Percentiles rank a stretch among this genome's conserved stretches.
phyloP scores from a whole-genome alignment of 2,329 filamentous ascomycete genomes.

The Botrytis fragariae region DNA sequence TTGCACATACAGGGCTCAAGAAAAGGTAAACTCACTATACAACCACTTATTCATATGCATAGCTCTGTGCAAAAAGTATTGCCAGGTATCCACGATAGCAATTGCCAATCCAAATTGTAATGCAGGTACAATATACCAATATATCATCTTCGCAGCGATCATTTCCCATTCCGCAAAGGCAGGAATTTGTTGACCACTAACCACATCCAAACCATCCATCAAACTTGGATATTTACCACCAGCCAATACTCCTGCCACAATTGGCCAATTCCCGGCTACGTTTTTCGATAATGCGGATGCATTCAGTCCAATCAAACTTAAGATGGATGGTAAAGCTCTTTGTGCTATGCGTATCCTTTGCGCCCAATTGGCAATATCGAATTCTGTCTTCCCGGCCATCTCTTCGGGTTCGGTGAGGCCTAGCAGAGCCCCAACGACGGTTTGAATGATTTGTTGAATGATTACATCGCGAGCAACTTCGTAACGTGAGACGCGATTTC shows the following conservation, averaged over 20 bases:
- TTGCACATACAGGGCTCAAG: neutral
- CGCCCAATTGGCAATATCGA: constrained; percentile 89
- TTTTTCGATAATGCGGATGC: constrained; percentile 72
- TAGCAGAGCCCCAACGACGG: constrained; percentile 64
- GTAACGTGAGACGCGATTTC: constrained; percentile 85
- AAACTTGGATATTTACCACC: constrained; percentile 80
- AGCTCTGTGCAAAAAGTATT: constrained; percentile 92
- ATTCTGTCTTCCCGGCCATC: constrained; percentile 72
- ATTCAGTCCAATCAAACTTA: constrained; percentile 74
- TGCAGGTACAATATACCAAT: constrained; percentile 72
- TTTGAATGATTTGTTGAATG: constrained; percentile 88
- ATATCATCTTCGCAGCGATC: constrained; percentile 69
- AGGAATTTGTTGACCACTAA: constrained; percentile 55
- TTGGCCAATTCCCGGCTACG: constrained; percentile 66
- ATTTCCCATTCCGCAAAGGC: constrained; percentile 85
- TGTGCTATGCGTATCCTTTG: constrained; percentile 77
- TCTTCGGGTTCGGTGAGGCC: constrained; percentile 71
- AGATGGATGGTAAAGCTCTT: constrained; percentile 68
- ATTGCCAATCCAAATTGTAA: constrained; percentile 76
- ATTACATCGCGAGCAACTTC: constrained; percentile 90
- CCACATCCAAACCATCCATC: constrained; percentile 55
- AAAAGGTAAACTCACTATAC: constrained; percentile 65
- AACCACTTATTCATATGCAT: constrained; percentile 99
- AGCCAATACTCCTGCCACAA: constrained; percentile 70
- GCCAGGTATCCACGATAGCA: constrained; percentile 87